These are phyloP conservation scores for Russula foetens DNA, from an alignment of 768 basidiomycete genomes.

Conservation along the genomic window DNA sequence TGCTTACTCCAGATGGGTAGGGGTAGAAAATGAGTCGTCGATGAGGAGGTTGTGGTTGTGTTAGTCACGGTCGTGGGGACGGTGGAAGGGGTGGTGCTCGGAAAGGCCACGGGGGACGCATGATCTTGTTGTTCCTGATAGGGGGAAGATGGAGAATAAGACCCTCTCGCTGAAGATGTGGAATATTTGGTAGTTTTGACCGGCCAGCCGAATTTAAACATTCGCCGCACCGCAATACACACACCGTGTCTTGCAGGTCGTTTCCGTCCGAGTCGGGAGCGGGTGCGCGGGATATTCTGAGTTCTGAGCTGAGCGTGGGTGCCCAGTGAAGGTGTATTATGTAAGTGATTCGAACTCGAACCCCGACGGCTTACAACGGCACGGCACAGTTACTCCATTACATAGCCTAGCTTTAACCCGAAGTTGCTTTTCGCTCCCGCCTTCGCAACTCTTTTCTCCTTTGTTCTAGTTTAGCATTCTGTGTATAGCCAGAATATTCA, in stretches of 20 bases:
- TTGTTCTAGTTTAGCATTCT: constrained; percentile 56
- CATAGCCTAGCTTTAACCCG: background rate
- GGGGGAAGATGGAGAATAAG: background rate
- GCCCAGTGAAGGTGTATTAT: background rate
- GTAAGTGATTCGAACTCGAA: background rate
- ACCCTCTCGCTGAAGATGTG: constrained; percentile 1
- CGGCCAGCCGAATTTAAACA: constrained; percentile 16
- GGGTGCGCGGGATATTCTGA: too few species aligned
- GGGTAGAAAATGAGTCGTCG: constrained; percentile 47
- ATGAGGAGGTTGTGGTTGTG: constrained; percentile 41
- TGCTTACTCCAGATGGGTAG: constrained; percentile 58
- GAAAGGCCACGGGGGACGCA: constrained; percentile 3
- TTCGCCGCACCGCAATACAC: constrained; percentile 1
- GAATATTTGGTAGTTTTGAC: constrained; percentile 5
- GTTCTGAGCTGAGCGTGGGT: background rate
- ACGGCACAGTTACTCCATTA: too few species aligned
- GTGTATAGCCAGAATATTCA: constrained; percentile 4
- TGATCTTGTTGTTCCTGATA: constrained; percentile 3
- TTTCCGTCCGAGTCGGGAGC: too few species aligned
- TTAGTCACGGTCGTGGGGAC: constrained; percentile 29
- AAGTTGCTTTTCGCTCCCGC: constrained; percentile 4
- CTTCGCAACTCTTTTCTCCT: constrained; percentile 49
- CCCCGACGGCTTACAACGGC: background rate
- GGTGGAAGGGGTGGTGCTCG: background rate
- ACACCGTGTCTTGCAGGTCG: background rate